These are phyloP conservation scores for Mucor indicus DNA, from an alignment of 371 early-diverging fungal species.

Conservation along the genomic window DNA sequence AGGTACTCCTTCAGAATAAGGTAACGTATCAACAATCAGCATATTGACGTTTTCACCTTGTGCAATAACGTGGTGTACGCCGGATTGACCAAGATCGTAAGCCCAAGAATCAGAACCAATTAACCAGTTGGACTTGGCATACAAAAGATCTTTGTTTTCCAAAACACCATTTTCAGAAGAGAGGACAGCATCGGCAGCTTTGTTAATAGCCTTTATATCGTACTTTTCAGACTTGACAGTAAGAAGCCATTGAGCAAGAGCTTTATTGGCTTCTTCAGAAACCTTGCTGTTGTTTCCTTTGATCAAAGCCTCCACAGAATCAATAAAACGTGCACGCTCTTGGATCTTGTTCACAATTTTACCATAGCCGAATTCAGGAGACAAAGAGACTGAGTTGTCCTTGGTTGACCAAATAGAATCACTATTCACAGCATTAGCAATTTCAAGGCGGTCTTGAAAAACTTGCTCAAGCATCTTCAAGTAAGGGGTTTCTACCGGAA, in stretches of 20 bases:
- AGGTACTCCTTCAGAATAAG: conserved; percentile 56
- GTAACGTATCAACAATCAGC: conserved; percentile 82
- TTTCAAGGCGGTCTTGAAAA: conserved; percentile 73
- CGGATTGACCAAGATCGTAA: conserved; percentile 81
- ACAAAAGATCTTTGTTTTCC: conserved; percentile 38
- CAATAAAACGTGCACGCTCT: conserved; percentile 66
- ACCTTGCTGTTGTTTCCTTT: conserved; percentile 50
- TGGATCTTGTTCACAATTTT: conserved; percentile 68
- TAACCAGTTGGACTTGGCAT: conserved; percentile 79
- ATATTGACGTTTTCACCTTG: conserved; percentile 87
- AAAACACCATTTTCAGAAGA: conserved; percentile 27
- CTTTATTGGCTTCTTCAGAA: conserved; percentile 53
- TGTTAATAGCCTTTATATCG: conserved; percentile 38
- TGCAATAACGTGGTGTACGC: conserved; percentile 86
- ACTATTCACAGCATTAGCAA: conserved; percentile 69
- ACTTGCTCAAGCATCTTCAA: conserved; percentile 76
- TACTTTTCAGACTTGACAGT: conserved; percentile 55
- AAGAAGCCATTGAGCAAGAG: conserved; percentile 68
- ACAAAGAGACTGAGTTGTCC: conserved; percentile 44
- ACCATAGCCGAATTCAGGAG: conserved; percentile 88
- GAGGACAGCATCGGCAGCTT: conserved; percentile 33
- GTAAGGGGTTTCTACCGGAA: conserved; percentile 69
- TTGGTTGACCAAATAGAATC: conserved; percentile 45
- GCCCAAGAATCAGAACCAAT: conserved; percentile 86
- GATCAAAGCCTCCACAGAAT: conserved; percentile 56